Percentiles rank a stretch among this genome's conserved stretches.
These are phyloP conservation scores for Petunia secreta DNA, from an alignment of 257 asterid genomes.

Conservation along the genomic window DNA sequence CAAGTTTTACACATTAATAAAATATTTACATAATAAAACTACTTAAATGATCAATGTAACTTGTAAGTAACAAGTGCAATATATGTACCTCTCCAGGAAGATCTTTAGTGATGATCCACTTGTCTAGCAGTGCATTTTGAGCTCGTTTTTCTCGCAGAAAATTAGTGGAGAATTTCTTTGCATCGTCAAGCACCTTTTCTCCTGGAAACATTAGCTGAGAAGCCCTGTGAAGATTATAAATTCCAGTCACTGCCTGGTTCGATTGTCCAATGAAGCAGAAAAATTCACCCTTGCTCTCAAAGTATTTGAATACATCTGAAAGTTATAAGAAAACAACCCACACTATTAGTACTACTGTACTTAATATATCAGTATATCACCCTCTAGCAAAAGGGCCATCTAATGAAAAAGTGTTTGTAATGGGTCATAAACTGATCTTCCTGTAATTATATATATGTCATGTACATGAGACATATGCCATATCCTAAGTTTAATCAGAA, in stretches of 20 bases:
- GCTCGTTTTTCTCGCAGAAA: constrained; percentile 59
- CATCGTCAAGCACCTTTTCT: constrained; percentile 55
- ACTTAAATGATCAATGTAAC: no score
- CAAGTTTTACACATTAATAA: no score
- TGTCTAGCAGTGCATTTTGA: constrained; percentile 63
- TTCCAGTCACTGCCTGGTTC: constrained; percentile 87
- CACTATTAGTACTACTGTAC: neutral
- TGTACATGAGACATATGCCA: constrained; percentile 42
- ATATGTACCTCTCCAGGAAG: constrained; percentile 83
- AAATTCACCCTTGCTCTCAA: constrained; percentile 72
- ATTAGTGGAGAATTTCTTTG: constrained; percentile 46
- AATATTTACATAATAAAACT: no score
- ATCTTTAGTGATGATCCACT: constrained; percentile 93
- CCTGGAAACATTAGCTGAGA: constrained; percentile 74
- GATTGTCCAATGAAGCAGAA: constrained; percentile 85
- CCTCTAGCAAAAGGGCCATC: no score
- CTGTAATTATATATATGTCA: no score
- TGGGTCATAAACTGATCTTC: no score
- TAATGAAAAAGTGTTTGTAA: no score
- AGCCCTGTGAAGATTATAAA: constrained; percentile 82
- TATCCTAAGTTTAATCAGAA: constrained; percentile 73
- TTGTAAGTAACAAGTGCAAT: no score
- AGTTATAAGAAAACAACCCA: neutral
- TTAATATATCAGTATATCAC: no score
- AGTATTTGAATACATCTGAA: constrained; percentile 71